Conservation (phyloP, 768 basidiomycete species). For the Chiua virens region DNA sequence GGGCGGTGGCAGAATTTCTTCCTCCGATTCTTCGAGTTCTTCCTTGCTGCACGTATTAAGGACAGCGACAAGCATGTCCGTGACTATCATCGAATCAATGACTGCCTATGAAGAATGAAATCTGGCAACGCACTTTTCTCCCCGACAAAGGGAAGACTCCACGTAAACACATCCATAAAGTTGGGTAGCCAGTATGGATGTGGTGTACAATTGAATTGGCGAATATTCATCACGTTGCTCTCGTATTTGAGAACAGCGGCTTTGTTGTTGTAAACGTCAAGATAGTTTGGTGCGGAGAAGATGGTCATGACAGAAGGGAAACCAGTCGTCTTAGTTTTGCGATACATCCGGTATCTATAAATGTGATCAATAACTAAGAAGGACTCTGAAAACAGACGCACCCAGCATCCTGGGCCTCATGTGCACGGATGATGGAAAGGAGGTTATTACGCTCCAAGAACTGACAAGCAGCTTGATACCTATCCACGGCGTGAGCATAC, state of each 20-base stretch:
- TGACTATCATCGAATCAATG: slow-evolving; percentile 56
- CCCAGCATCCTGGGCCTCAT: slow-evolving; percentile 99
- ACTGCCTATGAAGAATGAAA: neutral
- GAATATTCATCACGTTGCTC: slow-evolving; percentile 97
- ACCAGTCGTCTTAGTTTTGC: slow-evolving; percentile 96
- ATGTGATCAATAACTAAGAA: neutral
- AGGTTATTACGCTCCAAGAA: slow-evolving; percentile 98
- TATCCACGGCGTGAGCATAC: slow-evolving; percentile 30
- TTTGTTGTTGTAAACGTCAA: slow-evolving; percentile 99
- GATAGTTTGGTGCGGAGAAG: slow-evolving; percentile 97
- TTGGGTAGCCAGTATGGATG: slow-evolving; percentile 99
- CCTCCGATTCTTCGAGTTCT: slow-evolving; percentile 83
- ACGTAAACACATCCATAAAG: slow-evolving; percentile 99
- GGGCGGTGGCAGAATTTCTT: slow-evolving; percentile 40
- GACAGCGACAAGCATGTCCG: slow-evolving; percentile 97
- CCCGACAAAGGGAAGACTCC: slow-evolving; percentile 97
- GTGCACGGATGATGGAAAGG: slow-evolving; percentile 94
- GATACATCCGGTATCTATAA: slow-evolving; percentile 92
- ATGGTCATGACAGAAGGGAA: slow-evolving; percentile 99
- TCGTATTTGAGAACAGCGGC: slow-evolving; percentile 99
- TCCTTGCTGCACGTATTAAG: slow-evolving; percentile 95
- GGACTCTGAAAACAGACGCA: slow-evolving; percentile 34
- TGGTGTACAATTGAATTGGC: slow-evolving; percentile 95
- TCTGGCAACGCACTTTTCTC: slow-evolving; percentile 73
- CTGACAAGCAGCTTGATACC: slow-evolving; percentile 94